Evolutionary conservation across 805 yeast species (phyloP).

Genomic region (Starmerella floris): DNA sequence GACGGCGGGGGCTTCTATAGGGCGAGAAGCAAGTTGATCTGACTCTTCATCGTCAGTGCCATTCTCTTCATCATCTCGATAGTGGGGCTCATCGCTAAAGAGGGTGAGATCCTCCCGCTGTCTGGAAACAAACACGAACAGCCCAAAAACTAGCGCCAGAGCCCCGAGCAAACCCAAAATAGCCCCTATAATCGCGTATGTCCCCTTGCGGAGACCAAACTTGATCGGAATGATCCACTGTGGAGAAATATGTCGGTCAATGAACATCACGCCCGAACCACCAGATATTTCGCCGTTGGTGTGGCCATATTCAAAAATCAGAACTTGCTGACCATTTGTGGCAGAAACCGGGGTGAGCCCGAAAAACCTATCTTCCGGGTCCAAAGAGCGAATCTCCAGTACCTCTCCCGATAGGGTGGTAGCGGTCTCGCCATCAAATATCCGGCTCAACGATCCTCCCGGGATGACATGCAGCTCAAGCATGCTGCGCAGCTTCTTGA

Average conservation of each 20-base stretch:
- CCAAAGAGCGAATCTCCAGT: slow-evolving; percentile 21
- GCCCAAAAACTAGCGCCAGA: slow-evolving; percentile 8
- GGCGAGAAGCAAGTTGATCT: slow-evolving; percentile 3
- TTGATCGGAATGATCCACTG: slow-evolving; percentile 27
- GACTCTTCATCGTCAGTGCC: slow-evolving; percentile 1
- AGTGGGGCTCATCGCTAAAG: slow-evolving; percentile 2
- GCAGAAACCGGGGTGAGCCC: slow-evolving; percentile 17
- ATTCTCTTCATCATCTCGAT: slow-evolving; percentile 5
- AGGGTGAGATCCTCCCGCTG: slow-evolving; percentile 8
- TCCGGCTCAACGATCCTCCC: slow-evolving; percentile 26
- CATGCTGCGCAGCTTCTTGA: slow-evolving; percentile 26
- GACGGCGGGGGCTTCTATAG: slow-evolving; percentile 22
- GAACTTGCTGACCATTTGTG: slow-evolving; percentile 22
- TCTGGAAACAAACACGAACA: slow-evolving; percentile 7
- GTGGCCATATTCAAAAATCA: slow-evolving; percentile 17
- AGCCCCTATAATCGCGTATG: slow-evolving; percentile 22
- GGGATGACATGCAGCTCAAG: slow-evolving; percentile 60
- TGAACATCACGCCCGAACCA: slow-evolving; percentile 24
- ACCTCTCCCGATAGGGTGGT: slow-evolving; percentile 22
- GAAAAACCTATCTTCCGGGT: slow-evolving; percentile 6
- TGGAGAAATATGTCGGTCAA: slow-evolving; percentile 27
- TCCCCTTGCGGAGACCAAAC: slow-evolving; percentile 25
- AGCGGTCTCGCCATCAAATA: slow-evolving; percentile 18
- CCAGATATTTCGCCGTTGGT: slow-evolving; percentile 16
- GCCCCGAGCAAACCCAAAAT: slow-evolving; percentile 15